Evolutionary conservation across 2,329 filamentous ascomycete species (phyloP).

Genomic region (Fusarium anthophilum): DNA sequence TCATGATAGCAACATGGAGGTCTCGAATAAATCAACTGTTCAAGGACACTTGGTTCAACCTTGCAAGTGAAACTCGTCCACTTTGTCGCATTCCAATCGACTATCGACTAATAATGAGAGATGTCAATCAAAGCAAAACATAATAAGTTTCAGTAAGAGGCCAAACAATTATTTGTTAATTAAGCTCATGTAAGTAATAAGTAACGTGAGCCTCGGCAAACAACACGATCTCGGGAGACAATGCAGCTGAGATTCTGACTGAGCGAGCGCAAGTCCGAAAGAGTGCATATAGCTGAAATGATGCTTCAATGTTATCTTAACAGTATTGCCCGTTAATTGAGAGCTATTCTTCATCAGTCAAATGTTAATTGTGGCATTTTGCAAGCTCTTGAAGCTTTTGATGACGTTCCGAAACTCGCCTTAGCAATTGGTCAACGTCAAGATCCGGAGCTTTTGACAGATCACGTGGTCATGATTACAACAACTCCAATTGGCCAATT

Average conservation of each 20-base stretch:
- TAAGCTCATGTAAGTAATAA: background rate
- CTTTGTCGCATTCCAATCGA: background rate
- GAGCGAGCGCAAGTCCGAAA: background rate
- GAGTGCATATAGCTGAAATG: background rate
- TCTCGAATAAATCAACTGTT: background rate
- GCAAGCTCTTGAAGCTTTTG: conserved; percentile 13
- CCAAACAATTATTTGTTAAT: background rate
- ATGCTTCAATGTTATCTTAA: background rate
- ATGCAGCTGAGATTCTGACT: background rate
- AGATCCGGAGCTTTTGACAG: conserved; percentile 22
- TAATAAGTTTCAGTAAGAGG: background rate
- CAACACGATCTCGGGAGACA: background rate
- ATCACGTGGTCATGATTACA: conserved; percentile 47
- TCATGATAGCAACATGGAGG: background rate
- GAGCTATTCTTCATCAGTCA: background rate
- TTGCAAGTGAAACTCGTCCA: background rate
- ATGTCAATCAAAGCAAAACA: background rate
- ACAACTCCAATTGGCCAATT: conserved; percentile 50
- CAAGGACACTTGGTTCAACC: background rate
- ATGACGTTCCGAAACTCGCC: conserved; percentile 27
- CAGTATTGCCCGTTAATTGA: rapidly evolving
- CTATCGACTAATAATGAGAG: background rate
- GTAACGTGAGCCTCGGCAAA: background rate
- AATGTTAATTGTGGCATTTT: background rate
- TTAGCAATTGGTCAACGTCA: conserved; percentile 23